These are phyloP conservation scores for Triticum turgidum DNA, from an alignment of 176 grass and related monocot genomes.

Conservation along the genomic window DNA sequence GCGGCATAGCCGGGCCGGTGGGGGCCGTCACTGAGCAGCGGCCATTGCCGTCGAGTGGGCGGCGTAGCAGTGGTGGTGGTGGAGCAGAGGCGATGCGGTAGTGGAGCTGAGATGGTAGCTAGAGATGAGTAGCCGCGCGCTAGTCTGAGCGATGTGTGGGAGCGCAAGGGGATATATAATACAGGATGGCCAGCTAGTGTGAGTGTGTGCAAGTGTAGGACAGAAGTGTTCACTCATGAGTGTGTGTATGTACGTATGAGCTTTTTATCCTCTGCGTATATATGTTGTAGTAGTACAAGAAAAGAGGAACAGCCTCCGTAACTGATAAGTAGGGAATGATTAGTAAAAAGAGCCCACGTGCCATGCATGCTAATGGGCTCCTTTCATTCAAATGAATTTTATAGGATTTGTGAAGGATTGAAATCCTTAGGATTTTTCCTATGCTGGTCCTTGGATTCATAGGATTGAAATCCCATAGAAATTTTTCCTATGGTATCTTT, in stretches of 20 bases:
- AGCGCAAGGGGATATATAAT: slow-evolving; percentile 48
- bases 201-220: not conserved
- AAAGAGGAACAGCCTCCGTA: not conserved
- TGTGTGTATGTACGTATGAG: not conserved
- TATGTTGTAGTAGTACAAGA: not conserved
- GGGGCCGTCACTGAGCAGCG: slow-evolving; percentile 30
- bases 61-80: slow-evolving; percentile 26
- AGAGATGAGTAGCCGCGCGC: slow-evolving; percentile 4
- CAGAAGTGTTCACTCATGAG: not conserved
- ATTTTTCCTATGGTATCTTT: too few species aligned
- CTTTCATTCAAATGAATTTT: too few species aligned
- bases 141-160: slow-evolving; percentile 36
- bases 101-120: slow-evolving; percentile 23
- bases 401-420: too few species aligned
- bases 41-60: slow-evolving; percentile 38
- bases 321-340: slow-evolving; percentile 41
- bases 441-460: too few species aligned
- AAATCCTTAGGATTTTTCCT: too few species aligned
- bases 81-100: slow-evolving; percentile 35
- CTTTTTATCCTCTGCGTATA: not conserved
- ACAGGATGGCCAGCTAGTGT: slow-evolving; percentile 11
- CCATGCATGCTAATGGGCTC: too few species aligned
- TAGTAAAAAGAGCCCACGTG: not conserved
- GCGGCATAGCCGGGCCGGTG: slow-evolving; percentile 43
- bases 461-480: too few species aligned